A percentile compares a stretch with the other conserved stretches of the same genome.
Conservation (phyloP, 164 flowering plant genomes). For the Chloranthus sessilifolius region DNA sequence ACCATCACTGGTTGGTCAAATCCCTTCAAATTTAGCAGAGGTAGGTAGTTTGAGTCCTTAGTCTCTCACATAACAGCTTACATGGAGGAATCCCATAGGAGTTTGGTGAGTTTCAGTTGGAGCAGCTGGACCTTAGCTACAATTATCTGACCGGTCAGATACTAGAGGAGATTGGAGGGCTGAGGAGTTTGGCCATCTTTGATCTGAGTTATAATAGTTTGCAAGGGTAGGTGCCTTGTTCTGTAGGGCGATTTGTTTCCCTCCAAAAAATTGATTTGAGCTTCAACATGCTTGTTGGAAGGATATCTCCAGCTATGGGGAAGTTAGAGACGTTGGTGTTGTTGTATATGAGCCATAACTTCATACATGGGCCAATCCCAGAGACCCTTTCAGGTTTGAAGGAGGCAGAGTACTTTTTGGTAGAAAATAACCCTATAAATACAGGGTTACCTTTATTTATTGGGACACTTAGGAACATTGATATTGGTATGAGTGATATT, state of each 20-base stretch:
- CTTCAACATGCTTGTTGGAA: conserved; percentile 29
- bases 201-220: conserved; percentile 39
- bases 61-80: conserved; percentile 42
- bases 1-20: conserved; percentile 34
- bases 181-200: conserved; percentile 36
- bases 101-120: conserved; percentile 26
- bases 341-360: conserved; percentile 44
- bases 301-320: conserved; percentile 33
- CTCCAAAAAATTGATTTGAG: conserved; percentile 46
- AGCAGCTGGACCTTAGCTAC: conserved; percentile 49
- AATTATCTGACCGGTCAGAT: conserved; percentile 41
- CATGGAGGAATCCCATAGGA: conserved; percentile 35
- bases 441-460: conserved; percentile 28
- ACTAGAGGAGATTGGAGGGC: conserved; percentile 36
- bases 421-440: conserved; percentile 40
- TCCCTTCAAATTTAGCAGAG: conserved; percentile 30
- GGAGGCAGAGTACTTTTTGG: conserved; percentile 31
- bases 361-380: conserved; percentile 39
- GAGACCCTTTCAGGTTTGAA: conserved; percentile 32
- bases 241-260: conserved; percentile 29
- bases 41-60: conserved; percentile 24
- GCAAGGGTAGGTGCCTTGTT: conserved; percentile 29
- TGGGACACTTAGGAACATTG: conserved; percentile 22
- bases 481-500: too few relatives aligned
- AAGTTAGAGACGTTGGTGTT: conserved; percentile 29